Evolutionary conservation across 176 grass and related monocot species (phyloP).

Genomic region (Canna indica): DNA sequence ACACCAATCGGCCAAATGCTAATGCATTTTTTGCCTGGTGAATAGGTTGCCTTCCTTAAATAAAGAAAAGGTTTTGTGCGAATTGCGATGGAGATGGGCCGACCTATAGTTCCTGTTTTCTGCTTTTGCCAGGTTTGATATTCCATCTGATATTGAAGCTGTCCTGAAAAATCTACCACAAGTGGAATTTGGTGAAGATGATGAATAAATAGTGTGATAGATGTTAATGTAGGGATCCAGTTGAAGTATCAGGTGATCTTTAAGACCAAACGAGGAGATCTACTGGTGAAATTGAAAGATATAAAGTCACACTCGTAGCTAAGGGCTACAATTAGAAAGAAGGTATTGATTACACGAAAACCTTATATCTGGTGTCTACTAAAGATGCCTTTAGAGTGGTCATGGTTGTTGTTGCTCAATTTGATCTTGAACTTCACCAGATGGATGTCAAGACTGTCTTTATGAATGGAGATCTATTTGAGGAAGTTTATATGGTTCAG

Average conservation of each 20-base stretch:
- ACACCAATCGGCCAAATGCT: neutral
- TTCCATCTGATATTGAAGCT: neutral
- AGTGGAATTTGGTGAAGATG: neutral
- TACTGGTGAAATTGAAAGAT: too few relatives aligned
- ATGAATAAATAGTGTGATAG: neutral
- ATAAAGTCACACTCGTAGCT: too few relatives aligned
- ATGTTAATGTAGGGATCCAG: neutral
- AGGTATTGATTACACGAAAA: too few relatives aligned
- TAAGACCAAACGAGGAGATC: too few relatives aligned
- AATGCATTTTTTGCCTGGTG: slow-evolving; percentile 3
- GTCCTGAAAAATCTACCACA: neutral
- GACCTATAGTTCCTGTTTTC: slow-evolving; percentile 70
- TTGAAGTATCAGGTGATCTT: neutral
- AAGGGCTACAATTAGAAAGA: too few relatives aligned
- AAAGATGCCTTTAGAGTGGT: too few relatives aligned
- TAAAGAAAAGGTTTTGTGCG: slow-evolving; percentile 83
- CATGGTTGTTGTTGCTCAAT: too few relatives aligned
- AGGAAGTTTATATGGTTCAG: too few relatives aligned
- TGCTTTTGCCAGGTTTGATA: slow-evolving; percentile 65
- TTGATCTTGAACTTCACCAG: too few relatives aligned
- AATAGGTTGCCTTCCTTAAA: slow-evolving; percentile 86
- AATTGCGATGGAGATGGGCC: slow-evolving; percentile 76
- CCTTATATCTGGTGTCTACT: too few relatives aligned
- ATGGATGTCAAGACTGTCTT: too few relatives aligned
- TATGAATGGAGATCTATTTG: too few relatives aligned